A percentile compares a stretch with the other conserved stretches of the same genome.
These are phyloP conservation scores for Aspergillus sp. DNA, from an alignment of 2,329 filamentous ascomycete species.

Conservation along the genomic window DNA sequence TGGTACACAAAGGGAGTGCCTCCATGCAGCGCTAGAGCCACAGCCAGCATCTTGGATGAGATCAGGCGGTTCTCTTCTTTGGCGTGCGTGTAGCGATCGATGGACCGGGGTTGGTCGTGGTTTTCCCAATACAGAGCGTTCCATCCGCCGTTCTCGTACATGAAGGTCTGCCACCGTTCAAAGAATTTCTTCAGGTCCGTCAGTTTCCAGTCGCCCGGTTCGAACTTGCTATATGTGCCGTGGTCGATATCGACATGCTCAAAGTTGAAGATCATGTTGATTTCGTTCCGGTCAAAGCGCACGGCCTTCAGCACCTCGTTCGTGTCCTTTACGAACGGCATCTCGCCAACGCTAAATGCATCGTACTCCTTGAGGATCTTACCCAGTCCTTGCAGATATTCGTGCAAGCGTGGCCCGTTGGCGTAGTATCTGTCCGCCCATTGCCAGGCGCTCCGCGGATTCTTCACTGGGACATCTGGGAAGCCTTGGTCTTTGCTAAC, in stretches of 20 bases:
- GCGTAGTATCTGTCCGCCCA: conserved; percentile 40
- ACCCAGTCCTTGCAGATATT: conserved; percentile 49
- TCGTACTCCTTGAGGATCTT: conserved; percentile 48
- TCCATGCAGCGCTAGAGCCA: conserved; percentile 49
- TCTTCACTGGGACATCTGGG: conserved; percentile 35
- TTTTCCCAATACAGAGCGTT: conserved; percentile 59
- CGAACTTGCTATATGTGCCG: conserved; percentile 44
- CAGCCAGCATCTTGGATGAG: conserved; percentile 53
- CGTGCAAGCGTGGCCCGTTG: conserved; percentile 52
- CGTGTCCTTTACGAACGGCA: conserved; percentile 45
- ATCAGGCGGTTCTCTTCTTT: conserved; percentile 42
- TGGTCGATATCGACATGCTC: conserved; percentile 57
- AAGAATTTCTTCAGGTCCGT: conserved; percentile 47
- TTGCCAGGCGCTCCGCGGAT: conserved; percentile 22
- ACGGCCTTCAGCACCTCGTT: conserved; percentile 49
- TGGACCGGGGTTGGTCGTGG: conserved; percentile 56
- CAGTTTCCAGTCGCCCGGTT: conserved; percentile 40
- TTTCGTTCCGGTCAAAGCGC: conserved; percentile 48
- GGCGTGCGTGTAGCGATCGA: conserved; percentile 49
- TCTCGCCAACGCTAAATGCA: conserved; percentile 54
- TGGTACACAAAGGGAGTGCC: conserved; percentile 63
- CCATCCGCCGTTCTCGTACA: conserved; percentile 55
- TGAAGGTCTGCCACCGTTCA: conserved; percentile 51
- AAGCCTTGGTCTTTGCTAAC: conserved; percentile 57
- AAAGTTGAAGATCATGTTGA: conserved; percentile 69